Base-by-base conservation (phyloP, 331 rosid genomes). In the Cydonia oblonga region DNA sequence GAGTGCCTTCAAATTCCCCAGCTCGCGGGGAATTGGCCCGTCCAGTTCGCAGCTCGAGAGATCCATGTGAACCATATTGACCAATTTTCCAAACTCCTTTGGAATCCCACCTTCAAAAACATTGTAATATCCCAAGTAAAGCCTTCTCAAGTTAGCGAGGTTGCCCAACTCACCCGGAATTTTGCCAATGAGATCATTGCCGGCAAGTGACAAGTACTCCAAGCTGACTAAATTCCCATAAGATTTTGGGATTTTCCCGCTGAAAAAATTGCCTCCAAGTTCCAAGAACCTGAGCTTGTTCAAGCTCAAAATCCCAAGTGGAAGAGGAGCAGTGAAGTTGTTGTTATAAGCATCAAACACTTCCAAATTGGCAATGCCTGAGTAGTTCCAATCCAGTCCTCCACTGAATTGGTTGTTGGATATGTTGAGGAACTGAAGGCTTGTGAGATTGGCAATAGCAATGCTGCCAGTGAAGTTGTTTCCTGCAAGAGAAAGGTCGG, bases 101-200 rank as follows among this genome's bases (percentile, higher is more conserved):
- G 97, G 96, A 78, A 92, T 92, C 67, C 97, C 97, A 74, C 88
- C 95, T 75, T 86, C 88, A 65, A 73, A 92, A 23, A 86, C 84
- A 65, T 89, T 92, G 87, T 51, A 86, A 73, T 89, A 85, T 1
- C 97, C 96, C 87, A 92, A 82, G 81, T 86, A 86, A 57, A 92
- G 53, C 82, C 78, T 75, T 65, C 68, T 84, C 79, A 92, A 75
- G 78, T 79, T 83, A 15, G 85, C 82, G 22, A 92, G 89, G 73
- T 92, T 88, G 26, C 95, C 97, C 11, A 92, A 65, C 83, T 87
- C 90, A 38, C 75, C 76, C 5, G 96, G 96, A 78, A 92, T 89
- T 74, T 64, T 72, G 20, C 97, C 97, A 3, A 66, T 29, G 30
- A 92, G 87, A 29, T 88, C 89, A 79, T 92, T 92, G 23, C 97